Evolutionary conservation across 352 stramenopile genomes (phyloP), one percentile per base, ranked within the genome.

Genomic region (Globisporangium nodosum): DNA sequence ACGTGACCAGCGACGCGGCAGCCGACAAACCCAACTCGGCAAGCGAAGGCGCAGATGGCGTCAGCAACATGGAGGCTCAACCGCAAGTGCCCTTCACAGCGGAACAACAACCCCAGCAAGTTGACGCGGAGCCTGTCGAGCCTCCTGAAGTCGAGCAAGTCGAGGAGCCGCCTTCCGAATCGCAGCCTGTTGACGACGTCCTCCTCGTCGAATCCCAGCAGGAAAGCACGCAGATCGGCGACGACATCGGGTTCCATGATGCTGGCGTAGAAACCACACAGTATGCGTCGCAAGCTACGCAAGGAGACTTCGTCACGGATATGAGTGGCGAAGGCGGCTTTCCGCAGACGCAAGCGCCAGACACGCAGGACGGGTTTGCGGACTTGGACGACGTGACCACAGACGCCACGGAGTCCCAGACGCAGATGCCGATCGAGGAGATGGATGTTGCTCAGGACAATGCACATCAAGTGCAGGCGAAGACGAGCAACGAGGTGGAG

Each of bases 341-440:
- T 13, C 49, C 56, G 24, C 56, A 62, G 43, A 62, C 56, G 8
- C 56, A 62, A 15, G 49, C 49, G 13, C 49, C 31, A 16, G 56
- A 62, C 18, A 56, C 49, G 8, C 27, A 50, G 3, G 49, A 56
- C 35, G 39, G 56, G 1, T 62, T 62, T 11, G 27, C 18, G n/a
- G 50, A 53, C 12, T 16, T 24, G 13, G 51, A 35, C 11, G 18
- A 47, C 18, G 31, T 35, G 24, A 42, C 31, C 18, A 40, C 35
- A 11, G 33, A 55, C 20, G 50, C 31, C 4, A 11, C 31, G 2
- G 31, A 54, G 31, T 43, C 49, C 13, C 27, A 47, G 50, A 47
- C 33, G 13, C 50, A 27, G 50, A 27, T 49, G 39, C 20, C 20
- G 18, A 3, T 47, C 15, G 37, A 57, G 1, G 40, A 33, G 3